phyloP scores from a whole-genome alignment of 2,329 filamentous ascomycete genomes.

The Parastagonospora nodorum region DNA sequence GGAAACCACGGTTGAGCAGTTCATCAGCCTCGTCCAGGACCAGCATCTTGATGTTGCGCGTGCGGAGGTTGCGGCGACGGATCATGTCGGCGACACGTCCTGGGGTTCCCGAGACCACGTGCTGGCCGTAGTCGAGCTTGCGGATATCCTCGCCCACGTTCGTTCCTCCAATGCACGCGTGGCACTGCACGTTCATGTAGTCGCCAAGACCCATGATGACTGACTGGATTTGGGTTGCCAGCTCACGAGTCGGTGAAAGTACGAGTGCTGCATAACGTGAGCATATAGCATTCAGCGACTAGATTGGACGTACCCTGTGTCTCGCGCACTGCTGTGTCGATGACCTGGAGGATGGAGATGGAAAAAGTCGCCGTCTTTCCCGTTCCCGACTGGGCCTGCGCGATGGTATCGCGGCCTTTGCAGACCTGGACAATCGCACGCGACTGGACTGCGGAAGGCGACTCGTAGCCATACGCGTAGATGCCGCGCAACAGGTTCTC shows the following conservation, averaged over 20 bases:
- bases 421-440: conserved; percentile 98
- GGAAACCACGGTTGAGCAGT: conserved; percentile 89
- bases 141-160: conserved; percentile 98
- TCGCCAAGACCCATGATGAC: conserved; percentile 99
- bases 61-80: conserved; percentile 72
- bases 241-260: conserved; percentile 91
- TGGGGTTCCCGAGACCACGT: conserved; percentile 97
- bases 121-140: conserved; percentile 96
- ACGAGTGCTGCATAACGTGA: conserved; percentile 69
- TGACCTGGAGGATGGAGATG: conserved; percentile 94
- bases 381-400: conserved; percentile 95
- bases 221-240: conserved; percentile 97
- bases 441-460: conserved; percentile 95
- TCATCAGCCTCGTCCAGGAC: conserved; percentile 79
- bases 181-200: conserved; percentile 99
- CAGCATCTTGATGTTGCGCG: conserved; percentile 78
- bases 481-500: conserved; percentile 96
- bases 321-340: conserved; percentile 90
- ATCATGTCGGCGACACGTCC: conserved; percentile 91
- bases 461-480: conserved; percentile 98
- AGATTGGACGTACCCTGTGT: conserved; percentile 65
- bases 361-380: conserved; percentile 97
- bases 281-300: background rate
- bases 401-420: conserved; percentile 98
- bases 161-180: conserved; percentile 96